Percentiles rank a stretch among this genome's conserved stretches.
Evolutionary conservation across 768 basidiomycete species (phyloP).

Genomic region (Serendipita vermifera): DNA sequence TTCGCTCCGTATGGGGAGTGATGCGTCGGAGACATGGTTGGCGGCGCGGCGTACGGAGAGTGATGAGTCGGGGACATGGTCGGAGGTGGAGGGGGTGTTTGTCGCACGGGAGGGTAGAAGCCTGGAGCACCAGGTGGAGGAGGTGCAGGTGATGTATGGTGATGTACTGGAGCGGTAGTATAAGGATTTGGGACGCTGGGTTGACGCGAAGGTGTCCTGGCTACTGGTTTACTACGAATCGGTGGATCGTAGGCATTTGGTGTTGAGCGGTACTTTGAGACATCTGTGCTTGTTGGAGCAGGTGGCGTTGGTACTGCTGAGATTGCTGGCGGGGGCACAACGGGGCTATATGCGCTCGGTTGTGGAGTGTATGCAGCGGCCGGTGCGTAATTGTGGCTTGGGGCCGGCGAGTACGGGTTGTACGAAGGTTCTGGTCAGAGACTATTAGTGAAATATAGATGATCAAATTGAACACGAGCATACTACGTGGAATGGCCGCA

Average conservation of each 20-base stretch:
- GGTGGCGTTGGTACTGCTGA: neutral
- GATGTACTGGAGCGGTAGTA: too few species aligned
- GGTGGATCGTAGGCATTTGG: constrained; percentile 7
- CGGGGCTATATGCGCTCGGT: neutral
- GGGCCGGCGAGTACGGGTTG: neutral
- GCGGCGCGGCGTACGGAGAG: neutral
- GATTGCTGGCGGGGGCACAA: neutral
- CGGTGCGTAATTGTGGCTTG: neutral
- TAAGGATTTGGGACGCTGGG: neutral
- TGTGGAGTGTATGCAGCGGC: neutral
- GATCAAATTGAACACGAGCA: neutral
- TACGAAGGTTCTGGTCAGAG: neutral
- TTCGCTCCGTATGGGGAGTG: neutral
- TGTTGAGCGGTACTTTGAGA: constrained; percentile 8
- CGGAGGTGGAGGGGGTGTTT: neutral
- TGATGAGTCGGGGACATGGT: neutral
- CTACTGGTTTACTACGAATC: neutral
- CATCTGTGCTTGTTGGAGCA: neutral
- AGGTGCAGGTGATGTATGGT: neutral
- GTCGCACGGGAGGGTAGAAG: neutral
- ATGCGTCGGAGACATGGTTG: too few species aligned
- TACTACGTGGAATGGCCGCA: neutral
- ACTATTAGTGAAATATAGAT: neutral
- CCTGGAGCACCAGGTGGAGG: neutral
- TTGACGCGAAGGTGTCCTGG: neutral